A percentile compares a stretch with the other conserved stretches of the same genome.
These are phyloP conservation scores for Chlamydomonas reinhardtii DNA, from an alignment of 163 green algal species.

Conservation along the genomic window DNA sequence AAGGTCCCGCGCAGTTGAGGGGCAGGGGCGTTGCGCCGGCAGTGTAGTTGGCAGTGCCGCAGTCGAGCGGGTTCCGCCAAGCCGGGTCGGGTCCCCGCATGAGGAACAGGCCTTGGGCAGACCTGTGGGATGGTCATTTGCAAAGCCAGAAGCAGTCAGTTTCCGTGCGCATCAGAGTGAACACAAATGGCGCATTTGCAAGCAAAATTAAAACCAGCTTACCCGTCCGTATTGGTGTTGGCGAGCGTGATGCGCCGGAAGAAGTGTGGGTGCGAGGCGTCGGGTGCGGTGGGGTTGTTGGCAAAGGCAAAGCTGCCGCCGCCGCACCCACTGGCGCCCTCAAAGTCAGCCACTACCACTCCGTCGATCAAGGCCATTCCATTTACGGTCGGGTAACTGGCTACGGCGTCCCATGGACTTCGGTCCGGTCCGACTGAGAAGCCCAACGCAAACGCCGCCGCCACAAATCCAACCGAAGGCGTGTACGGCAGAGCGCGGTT, in stretches of 20 bases:
- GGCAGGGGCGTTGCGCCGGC: neutral
- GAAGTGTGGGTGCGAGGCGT: constrained; percentile 57
- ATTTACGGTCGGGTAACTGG: constrained; percentile 43
- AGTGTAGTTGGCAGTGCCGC: constrained; percentile 8
- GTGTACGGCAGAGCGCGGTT: neutral
- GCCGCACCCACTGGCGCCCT: neutral
- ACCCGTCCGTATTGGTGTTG: neutral
- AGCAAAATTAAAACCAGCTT: too few species aligned
- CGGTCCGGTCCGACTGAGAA: constrained; percentile 44
- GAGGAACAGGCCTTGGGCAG: constrained; percentile 7
- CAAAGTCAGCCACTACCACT: constrained; percentile 45
- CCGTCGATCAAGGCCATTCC: constrained; percentile 29
- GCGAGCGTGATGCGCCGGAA: constrained; percentile 8
- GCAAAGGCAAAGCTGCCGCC: constrained; percentile 39
- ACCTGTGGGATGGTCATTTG: too few species aligned
- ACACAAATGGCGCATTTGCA: too few species aligned
- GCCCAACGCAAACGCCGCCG: constrained; percentile 39
- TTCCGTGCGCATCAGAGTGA: too few species aligned
- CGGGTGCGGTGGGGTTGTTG: constrained; percentile 49
- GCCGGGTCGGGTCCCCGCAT: constrained; percentile 15
- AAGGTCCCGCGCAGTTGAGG: constrained; percentile 52
- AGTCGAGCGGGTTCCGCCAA: constrained; percentile 53
- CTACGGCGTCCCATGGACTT: constrained; percentile 52
- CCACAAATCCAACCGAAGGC: constrained; percentile 6
- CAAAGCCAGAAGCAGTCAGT: too few species aligned